These are phyloP conservation scores for Periconia sp. DNA, from an alignment of 2,329 filamentous ascomycete species.

Conservation along the genomic window DNA sequence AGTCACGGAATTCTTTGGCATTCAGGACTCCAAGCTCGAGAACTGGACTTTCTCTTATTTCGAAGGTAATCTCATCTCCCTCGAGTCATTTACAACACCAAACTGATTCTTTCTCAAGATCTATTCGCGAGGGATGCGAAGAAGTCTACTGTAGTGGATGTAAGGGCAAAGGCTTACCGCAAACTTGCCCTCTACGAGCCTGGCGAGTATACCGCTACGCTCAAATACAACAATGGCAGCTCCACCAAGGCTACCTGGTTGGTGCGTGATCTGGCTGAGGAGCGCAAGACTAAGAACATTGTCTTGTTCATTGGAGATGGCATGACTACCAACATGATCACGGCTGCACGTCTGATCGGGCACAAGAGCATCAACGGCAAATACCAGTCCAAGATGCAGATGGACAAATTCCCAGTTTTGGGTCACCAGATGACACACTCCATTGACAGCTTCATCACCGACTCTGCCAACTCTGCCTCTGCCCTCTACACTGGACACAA, in stretches of 20 bases:
- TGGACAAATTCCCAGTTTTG: conserved; percentile 83
- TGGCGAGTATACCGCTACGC: conserved; percentile 74
- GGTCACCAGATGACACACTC: conserved; percentile 90
- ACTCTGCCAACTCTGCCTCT: conserved; percentile 82
- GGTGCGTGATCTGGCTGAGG: conserved; percentile 69
- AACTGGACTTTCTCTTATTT: conserved; percentile 84
- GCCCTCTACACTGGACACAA: conserved; percentile 84
- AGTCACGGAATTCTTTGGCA: conserved; percentile 68
- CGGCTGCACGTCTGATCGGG: conserved; percentile 75
- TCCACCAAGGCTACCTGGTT: conserved; percentile 75
- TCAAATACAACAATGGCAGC: conserved; percentile 73
- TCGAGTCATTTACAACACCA: not conserved
- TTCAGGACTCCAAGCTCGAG: conserved; percentile 72
- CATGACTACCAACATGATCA: conserved; percentile 75
- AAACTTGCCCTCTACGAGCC: conserved; percentile 75
- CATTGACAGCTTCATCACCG: conserved; percentile 81
- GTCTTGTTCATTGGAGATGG: conserved; percentile 79
- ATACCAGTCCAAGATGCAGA: conserved; percentile 72
- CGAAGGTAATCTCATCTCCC: conserved; percentile 55
- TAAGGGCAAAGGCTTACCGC: conserved; percentile 77
- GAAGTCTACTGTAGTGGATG: conserved; percentile 73
- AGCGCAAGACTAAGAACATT: conserved; percentile 80
- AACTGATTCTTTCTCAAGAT: conserved; percentile 46
- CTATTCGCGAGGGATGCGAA: conserved; percentile 74
- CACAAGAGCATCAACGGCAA: conserved; percentile 84